A percentile compares a stretch with the other conserved stretches of the same genome.
Conservation (phyloP, 352 stramenopile genomes). For the Phytophthora pini region DNA sequence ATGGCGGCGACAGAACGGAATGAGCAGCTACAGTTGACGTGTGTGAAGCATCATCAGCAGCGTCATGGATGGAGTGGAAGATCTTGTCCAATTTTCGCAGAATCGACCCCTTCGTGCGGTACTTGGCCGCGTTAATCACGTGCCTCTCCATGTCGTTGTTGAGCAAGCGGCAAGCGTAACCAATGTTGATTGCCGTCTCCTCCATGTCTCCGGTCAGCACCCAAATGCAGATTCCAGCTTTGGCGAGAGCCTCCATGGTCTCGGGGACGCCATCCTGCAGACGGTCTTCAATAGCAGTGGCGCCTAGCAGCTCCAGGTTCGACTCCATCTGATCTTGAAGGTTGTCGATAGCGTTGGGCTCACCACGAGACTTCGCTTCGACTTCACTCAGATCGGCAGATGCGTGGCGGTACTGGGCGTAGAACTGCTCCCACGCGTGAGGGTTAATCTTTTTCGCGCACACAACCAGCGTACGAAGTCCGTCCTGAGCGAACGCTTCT, state of each 20-base stretch:
- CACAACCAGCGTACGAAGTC: conserved; percentile 90
- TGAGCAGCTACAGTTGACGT: conserved; percentile 31
- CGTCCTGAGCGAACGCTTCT: conserved; percentile 86
- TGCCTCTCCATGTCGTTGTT: conserved; percentile 96
- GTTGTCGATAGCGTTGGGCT: conserved; percentile 67
- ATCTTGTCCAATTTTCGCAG: conserved; percentile 80
- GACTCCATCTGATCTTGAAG: conserved; percentile 84
- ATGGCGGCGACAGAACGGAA: conserved; percentile 38
- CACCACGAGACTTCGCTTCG: conserved; percentile 66
- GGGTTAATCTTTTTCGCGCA: conserved; percentile 65
- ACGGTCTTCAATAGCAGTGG: conserved; percentile 88
- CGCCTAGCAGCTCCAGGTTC: conserved; percentile 78
- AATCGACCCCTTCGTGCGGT: conserved; percentile 70
- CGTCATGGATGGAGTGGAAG: conserved; percentile 73
- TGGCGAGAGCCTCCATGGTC: conserved; percentile 76
- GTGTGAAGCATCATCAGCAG: conserved; percentile 22
- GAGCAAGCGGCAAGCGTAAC: conserved; percentile 82
- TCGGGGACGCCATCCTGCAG: conserved; percentile 86
- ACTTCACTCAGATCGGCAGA: conserved; percentile 73
- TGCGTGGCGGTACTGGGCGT: conserved; percentile 66
- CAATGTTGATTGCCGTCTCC: conserved; percentile 92
- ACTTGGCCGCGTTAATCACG: conserved; percentile 77
- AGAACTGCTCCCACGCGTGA: conserved; percentile 72
- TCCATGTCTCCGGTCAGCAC: conserved; percentile 91
- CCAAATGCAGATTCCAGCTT: conserved; percentile 88